A percentile compares a stretch with the other conserved stretches of the same genome.
These are phyloP conservation scores for Fusarium brachygibbosum DNA, from an alignment of 2,329 filamentous ascomycete genomes.

Conservation along the genomic window DNA sequence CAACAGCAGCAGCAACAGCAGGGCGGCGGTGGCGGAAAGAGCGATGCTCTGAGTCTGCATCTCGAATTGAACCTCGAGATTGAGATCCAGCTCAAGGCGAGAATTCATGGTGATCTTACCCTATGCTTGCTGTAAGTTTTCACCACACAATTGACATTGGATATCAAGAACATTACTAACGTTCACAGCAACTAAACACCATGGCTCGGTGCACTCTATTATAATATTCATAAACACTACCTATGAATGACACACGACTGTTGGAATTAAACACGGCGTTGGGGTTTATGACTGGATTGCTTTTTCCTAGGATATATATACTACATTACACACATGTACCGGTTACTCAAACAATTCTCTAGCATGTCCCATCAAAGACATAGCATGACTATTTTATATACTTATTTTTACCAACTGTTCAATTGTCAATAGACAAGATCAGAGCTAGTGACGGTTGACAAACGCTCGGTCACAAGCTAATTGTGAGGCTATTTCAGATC, in stretches of 20 bases:
- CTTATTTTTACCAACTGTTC: conserved; percentile 17
- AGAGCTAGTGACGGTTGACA: conserved; percentile 13
- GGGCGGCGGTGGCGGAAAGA: conserved; percentile 39
- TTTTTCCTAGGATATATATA: conserved; percentile 21
- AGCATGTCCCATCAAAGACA: conserved; percentile 8
- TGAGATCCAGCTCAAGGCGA: conserved; percentile 86
- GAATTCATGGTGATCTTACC: conserved; percentile 86
- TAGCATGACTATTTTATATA: conserved; percentile 30
- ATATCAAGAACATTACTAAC: conserved; percentile 8
- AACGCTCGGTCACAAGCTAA: conserved; percentile 15
- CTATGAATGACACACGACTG: conserved; percentile 24
- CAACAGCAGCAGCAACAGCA: conserved; percentile 36
- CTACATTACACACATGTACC: conserved; percentile 5
- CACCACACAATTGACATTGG: background rate
- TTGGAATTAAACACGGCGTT: conserved; percentile 27
- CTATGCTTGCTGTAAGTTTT: conserved; percentile 72
- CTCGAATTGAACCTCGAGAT: conserved; percentile 86
- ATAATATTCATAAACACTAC: conserved; percentile 11
- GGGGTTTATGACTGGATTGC: conserved; percentile 17
- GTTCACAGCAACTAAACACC: conserved; percentile 29
- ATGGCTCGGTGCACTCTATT: background rate
- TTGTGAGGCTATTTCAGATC: conserved; percentile 12
- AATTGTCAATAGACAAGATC: background rate
- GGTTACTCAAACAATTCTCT: conserved; percentile 23
- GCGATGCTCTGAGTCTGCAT: conserved; percentile 69